Evolutionary conservation across 495 filamentous ascomycete genomes (phyloP).

Genomic region (Barbatosphaeria neglecta): DNA sequence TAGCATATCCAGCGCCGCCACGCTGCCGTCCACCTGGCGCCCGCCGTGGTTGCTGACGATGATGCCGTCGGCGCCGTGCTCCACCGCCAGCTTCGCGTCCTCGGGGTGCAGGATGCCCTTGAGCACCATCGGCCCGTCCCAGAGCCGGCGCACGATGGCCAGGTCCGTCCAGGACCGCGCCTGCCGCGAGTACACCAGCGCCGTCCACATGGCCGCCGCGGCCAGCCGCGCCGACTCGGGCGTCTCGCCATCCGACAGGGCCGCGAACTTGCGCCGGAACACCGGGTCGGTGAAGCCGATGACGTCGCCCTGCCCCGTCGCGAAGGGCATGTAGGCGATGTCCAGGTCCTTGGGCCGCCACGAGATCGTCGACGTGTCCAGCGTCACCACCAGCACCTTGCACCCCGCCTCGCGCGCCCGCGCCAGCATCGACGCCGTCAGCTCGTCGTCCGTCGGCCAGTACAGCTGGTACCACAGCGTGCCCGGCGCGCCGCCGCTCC

Average conservation of each 20-base stretch:
- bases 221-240: conserved; percentile 11
- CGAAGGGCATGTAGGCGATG: conserved; percentile 44
- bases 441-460: conserved; percentile 47
- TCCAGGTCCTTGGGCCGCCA: conserved; percentile 59
- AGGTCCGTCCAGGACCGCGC: conserved; percentile 49
- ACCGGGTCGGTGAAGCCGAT: conserved; percentile 49
- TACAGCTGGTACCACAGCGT: conserved; percentile 57
- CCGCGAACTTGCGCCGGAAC: conserved; percentile 34
- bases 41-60: conserved; percentile 30
- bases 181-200: conserved; percentile 34
- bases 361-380: conserved; percentile 47
- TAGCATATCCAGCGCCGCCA: conserved; percentile 29
- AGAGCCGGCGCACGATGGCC: conserved; percentile 41
- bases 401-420: conserved; percentile 50
- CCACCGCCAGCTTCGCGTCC: conserved; percentile 21
- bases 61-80: conserved; percentile 22
- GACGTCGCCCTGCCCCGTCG: conserved; percentile 33
- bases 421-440: conserved; percentile 49
- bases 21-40: conserved; percentile 34
- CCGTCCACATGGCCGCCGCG: conserved; percentile 33
- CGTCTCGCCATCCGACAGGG: conserved; percentile 9
- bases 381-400: conserved; percentile 46
- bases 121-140: conserved; percentile 49
- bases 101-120: conserved; percentile 26
- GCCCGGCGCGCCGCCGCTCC: conserved; percentile 4